phyloP scores from a whole-genome alignment of 805 yeast genomes.

The Wickerhamiella galacta region DNA sequence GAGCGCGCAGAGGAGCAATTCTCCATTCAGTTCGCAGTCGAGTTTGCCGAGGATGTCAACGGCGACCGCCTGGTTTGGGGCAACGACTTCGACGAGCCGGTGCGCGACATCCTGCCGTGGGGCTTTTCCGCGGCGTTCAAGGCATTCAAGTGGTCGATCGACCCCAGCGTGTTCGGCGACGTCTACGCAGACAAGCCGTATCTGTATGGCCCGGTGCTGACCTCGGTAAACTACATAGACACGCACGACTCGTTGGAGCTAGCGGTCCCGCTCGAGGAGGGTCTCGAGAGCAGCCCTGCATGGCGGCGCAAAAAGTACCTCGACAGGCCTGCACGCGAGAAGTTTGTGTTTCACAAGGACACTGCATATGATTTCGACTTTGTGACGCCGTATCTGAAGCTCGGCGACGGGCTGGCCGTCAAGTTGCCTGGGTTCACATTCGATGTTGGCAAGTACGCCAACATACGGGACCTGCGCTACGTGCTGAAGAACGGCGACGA shows the following conservation, averaged over 20 bases:
- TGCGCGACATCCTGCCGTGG: constrained; percentile 40
- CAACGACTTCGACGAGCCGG: constrained; percentile 47
- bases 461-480: constrained; percentile 23
- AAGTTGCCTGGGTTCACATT: constrained; percentile 33
- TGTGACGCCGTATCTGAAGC: constrained; percentile 35
- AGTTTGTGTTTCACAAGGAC: constrained; percentile 27
- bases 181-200: constrained; percentile 43
- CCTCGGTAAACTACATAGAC: constrained; percentile 35
- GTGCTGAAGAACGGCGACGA: constrained; percentile 18
- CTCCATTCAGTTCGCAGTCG: constrained; percentile 27
- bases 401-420: constrained; percentile 35
- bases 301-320: constrained; percentile 33
- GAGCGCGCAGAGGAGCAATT: constrained; percentile 17
- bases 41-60: constrained; percentile 27
- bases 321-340: constrained; percentile 23
- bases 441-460: constrained; percentile 24
- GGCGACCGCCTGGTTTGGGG: constrained; percentile 50
- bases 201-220: constrained; percentile 43
- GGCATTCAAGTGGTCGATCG: constrained; percentile 40
- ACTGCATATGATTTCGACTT: constrained; percentile 33
- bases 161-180: constrained; percentile 51
- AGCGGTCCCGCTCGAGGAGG: constrained; percentile 14
- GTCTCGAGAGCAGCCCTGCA: constrained; percentile 12
- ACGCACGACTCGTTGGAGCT: constrained; percentile 6
- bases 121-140: constrained; percentile 38